Evolutionary conservation across 1,284 basidiomycete genomes (phyloP), one percentile per base, ranked within the genome.

Genomic region (Papiliotrema terrestris): DNA sequence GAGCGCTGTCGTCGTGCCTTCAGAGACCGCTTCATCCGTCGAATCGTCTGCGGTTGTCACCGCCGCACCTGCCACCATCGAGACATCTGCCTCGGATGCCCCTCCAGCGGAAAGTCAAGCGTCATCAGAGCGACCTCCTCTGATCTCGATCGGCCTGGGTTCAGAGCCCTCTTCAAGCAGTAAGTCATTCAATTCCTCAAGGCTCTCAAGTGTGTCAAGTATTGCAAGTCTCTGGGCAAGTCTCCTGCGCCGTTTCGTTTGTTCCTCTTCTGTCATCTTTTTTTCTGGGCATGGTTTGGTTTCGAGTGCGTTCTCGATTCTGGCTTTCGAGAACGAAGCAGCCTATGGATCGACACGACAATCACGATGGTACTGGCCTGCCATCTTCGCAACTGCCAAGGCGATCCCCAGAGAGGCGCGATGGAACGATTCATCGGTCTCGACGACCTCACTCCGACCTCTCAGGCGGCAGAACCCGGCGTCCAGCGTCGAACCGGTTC

Each of bases 161-260:
- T 23, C 50, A 15, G 38, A 36, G 9, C 3, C 17, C n/a, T 15
- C 49, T 4, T 45, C 41, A 51, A 44, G 26, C 25, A 47, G 32
- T 36, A 25, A 44, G 50, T 51, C 42, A 3, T 51, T 51, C 49
- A 50, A 50, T 37, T 42, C 25, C 14, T 26, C 39, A 41, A 50
- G 29, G 4, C 19, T 43, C 26, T 45, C 50, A 44, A 51, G 49
- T 20, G 14, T 51, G n/a, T 51, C 42, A 44, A 51, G 9, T 19
- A 23, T 23, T n/a, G 32, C 25, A 20, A 51, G 42, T 15, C 32
- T 19, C 11, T 47, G 25, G 25, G 25, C 32, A 17, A 41, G 39
- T 32, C 14, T 29, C 32, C 38, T 14, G 13, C n/a, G 14, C 39
- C 23, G 20, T 50, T 25, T 32, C 15, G 15, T 25, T 15, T 36